phyloP scores from a whole-genome alignment of 768 basidiomycete genomes.

The Hebeloma cylindrosporum region DNA sequence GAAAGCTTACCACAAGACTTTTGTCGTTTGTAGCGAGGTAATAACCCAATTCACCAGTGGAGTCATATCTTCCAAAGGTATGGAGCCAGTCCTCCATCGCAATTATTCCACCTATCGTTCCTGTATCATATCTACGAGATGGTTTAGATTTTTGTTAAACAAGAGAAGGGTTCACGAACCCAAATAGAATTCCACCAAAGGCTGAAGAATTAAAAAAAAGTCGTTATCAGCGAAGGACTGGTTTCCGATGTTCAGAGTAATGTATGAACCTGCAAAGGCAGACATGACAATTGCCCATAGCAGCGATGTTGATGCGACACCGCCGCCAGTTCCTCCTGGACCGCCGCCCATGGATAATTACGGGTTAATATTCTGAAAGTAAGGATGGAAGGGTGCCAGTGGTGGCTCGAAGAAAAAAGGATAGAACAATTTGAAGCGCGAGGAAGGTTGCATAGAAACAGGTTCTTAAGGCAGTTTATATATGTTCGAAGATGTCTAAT shows the following conservation, averaged over 20 bases:
- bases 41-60: slow-evolving; percentile 21
- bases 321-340: slow-evolving; percentile 31
- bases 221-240: not conserved
- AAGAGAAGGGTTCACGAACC: slow-evolving; percentile 9
- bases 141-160: not conserved
- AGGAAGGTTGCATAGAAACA: too few species aligned
- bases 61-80: slow-evolving; percentile 39
- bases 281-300: slow-evolving; percentile 36
- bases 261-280: slow-evolving; percentile 34
- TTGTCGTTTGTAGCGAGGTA: slow-evolving; percentile 45
- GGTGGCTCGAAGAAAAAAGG: too few species aligned
- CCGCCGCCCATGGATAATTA: slow-evolving; percentile 27
- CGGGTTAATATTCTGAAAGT: too few species aligned
- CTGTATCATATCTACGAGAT: slow-evolving; percentile 60
- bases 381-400: too few species aligned
- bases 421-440: too few species aligned
- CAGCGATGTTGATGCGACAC: slow-evolving; percentile 27
- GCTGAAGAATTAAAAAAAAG: slow-evolving; percentile 14
- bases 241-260: too few species aligned
- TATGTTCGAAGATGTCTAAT: too few species aligned
- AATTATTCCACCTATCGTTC: slow-evolving; percentile 72
- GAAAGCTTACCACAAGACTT: slow-evolving; percentile 33
- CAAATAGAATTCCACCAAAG: slow-evolving; percentile 48
- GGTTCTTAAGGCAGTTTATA: too few species aligned
- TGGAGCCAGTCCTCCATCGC: slow-evolving; percentile 57